Conservation (phyloP, 305 asterid genomes). For the Fraxinus sp. region DNA sequence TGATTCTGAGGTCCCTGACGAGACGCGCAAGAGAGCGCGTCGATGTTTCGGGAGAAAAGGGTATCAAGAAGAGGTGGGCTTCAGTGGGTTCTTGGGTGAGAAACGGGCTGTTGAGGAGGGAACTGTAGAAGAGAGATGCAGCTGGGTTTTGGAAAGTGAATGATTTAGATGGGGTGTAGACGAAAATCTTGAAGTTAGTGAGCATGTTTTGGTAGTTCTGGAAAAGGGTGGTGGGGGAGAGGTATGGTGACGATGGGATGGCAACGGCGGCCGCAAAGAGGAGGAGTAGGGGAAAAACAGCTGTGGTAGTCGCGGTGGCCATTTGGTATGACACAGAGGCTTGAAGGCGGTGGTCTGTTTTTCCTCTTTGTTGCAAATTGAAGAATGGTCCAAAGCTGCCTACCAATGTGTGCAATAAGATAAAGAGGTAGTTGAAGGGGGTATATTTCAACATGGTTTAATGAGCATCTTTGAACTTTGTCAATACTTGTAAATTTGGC, state of each 20-base stretch:
- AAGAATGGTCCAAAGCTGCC: not conserved
- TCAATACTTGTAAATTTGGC: not conserved
- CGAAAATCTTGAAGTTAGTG: slow-evolving; percentile 57
- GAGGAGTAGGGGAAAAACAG: slow-evolving; percentile 14
- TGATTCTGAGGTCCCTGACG: slow-evolving; percentile 49
- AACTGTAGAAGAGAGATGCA: slow-evolving; percentile 54
- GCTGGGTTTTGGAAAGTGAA: slow-evolving; percentile 39
- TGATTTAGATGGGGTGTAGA: slow-evolving; percentile 46
- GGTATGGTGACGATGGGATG: slow-evolving; percentile 48
- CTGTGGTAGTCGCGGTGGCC: slow-evolving; percentile 25
- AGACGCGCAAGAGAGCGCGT: slow-evolving; percentile 66
- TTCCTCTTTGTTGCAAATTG: not conserved
- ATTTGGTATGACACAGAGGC: not conserved
- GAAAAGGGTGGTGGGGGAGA: slow-evolving; percentile 53
- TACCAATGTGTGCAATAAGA: not conserved
- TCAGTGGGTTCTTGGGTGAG: slow-evolving; percentile 53
- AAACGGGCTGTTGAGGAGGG: slow-evolving; percentile 57
- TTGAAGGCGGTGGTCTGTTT: not conserved
- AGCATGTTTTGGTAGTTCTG: slow-evolving; percentile 68
- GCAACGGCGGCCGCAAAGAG: slow-evolving; percentile 24
- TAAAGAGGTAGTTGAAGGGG: not conserved
- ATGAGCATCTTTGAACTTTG: not conserved
- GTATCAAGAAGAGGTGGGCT: slow-evolving; percentile 80
- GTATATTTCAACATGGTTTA: not conserved
- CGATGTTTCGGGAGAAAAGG: slow-evolving; percentile 60